These are phyloP conservation scores for Chaetomium tenue DNA, from an alignment of 495 filamentous ascomycete species.

Conservation along the genomic window DNA sequence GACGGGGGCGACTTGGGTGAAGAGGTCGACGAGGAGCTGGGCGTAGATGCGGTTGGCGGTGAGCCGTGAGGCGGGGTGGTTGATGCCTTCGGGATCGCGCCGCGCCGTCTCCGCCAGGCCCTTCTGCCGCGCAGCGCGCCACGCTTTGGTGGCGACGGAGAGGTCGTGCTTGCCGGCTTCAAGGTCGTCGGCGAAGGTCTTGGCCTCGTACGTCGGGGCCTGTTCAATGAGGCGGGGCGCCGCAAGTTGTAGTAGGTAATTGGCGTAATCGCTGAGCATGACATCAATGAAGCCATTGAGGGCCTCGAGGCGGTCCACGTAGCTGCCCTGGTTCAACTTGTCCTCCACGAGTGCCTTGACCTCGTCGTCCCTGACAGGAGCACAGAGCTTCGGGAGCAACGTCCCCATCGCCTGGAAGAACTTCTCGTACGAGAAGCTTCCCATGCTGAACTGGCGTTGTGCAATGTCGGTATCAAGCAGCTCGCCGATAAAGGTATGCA, in stretches of 20 bases:
- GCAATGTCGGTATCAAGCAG: slow-evolving; percentile 78
- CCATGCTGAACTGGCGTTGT: slow-evolving; percentile 69
- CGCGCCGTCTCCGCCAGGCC: slow-evolving; percentile 68
- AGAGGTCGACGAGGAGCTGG: slow-evolving; percentile 63
- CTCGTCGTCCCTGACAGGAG: slow-evolving; percentile 81
- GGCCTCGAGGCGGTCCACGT: slow-evolving; percentile 79
- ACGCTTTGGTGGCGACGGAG: slow-evolving; percentile 66
- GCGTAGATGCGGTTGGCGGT: slow-evolving; percentile 74
- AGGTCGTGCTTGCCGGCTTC: slow-evolving; percentile 58
- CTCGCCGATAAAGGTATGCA: slow-evolving; percentile 81
- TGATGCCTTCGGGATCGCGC: slow-evolving; percentile 67
- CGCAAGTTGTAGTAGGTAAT: slow-evolving; percentile 80
- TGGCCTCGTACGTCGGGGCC: slow-evolving; percentile 75
- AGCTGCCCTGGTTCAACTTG: slow-evolving; percentile 64
- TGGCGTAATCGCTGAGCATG: slow-evolving; percentile 91
- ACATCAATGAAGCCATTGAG: slow-evolving; percentile 85
- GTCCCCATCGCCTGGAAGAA: slow-evolving; percentile 89
- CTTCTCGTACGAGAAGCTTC: slow-evolving; percentile 86
- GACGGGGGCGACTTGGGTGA: slow-evolving; percentile 52
- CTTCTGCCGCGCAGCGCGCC: slow-evolving; percentile 65
- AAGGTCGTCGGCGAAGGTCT: slow-evolving; percentile 69
- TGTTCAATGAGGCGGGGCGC: slow-evolving; percentile 81
- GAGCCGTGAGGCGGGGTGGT: slow-evolving; percentile 52
- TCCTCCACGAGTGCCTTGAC: slow-evolving; percentile 76
- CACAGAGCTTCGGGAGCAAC: slow-evolving; percentile 90